Conservation (phyloP, 768 basidiomycete genomes). For the Phlebiopsis gigantea region DNA sequence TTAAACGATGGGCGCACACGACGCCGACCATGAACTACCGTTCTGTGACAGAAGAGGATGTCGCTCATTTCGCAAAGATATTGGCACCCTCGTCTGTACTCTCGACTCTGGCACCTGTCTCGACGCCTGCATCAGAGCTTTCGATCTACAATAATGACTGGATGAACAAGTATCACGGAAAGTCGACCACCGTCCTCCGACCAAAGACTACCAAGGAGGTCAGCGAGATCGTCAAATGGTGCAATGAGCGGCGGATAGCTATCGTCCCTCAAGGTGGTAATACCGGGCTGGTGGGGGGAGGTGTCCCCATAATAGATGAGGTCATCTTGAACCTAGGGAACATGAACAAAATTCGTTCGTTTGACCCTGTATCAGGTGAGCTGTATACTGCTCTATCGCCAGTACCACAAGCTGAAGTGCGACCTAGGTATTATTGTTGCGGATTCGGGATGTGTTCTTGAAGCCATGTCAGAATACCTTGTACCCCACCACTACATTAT, state of each 20-base stretch:
- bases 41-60: slow-evolving; percentile 50
- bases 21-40: slow-evolving; percentile 19
- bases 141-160: slow-evolving; percentile 83
- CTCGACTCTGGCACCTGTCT: slow-evolving; percentile 54
- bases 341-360: slow-evolving; percentile 76
- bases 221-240: slow-evolving; percentile 82
- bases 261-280: slow-evolving; percentile 98
- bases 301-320: slow-evolving; percentile 85
- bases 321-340: slow-evolving; percentile 79
- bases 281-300: slow-evolving; percentile 95
- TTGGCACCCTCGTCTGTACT: slow-evolving; percentile 60
- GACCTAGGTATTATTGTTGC: slow-evolving; percentile 84
- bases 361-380: slow-evolving; percentile 78
- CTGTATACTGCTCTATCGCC: slow-evolving; percentile 5
- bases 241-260: slow-evolving; percentile 74
- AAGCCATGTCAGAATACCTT: slow-evolving; percentile 81
- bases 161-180: slow-evolving; percentile 94
- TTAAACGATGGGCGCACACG: slow-evolving; percentile 21
- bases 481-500: slow-evolving; percentile 89
- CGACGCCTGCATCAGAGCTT: slow-evolving; percentile 57
- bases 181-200: slow-evolving; percentile 78
- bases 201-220: slow-evolving; percentile 88
- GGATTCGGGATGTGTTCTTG: slow-evolving; percentile 92
- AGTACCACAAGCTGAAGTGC: slow-evolving; percentile 1
- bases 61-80: slow-evolving; percentile 63